These are phyloP conservation scores for Cenchrus americanus DNA, from an alignment of 176 grass and related monocot species.

Conservation along the genomic window DNA sequence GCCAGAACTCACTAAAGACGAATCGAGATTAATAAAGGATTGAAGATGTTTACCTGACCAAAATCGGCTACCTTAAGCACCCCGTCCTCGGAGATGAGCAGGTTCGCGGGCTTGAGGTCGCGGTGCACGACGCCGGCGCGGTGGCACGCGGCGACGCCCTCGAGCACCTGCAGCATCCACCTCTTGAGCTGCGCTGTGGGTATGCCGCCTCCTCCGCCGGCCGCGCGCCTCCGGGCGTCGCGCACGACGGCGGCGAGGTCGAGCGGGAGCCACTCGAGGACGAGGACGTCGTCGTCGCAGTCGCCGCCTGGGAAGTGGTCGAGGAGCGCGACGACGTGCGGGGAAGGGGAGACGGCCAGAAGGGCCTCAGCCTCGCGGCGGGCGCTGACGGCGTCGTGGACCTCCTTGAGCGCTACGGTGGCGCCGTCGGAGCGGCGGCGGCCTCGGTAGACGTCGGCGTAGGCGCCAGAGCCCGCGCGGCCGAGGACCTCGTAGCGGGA, in stretches of 20 bases:
- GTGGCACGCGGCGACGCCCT: slow-evolving; percentile 78
- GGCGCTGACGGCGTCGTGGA: slow-evolving; percentile 87
- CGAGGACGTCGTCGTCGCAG: slow-evolving; percentile 83
- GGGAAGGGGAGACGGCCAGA: slow-evolving; percentile 51
- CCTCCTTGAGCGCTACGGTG: slow-evolving; percentile 81
- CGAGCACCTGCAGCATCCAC: slow-evolving; percentile 91
- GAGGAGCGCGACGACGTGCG: slow-evolving; percentile 70
- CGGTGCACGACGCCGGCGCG: slow-evolving; percentile 72
- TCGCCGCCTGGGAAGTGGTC: slow-evolving; percentile 78
- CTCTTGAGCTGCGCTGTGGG: slow-evolving; percentile 60
- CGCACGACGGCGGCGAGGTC: slow-evolving; percentile 66
- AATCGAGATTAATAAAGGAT: not conserved
- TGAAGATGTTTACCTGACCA: slow-evolving; percentile 70
- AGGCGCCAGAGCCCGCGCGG: slow-evolving; percentile 78
- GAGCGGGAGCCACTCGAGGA: slow-evolving; percentile 82
- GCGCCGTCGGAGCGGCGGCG: slow-evolving; percentile 82
- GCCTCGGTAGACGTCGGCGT: slow-evolving; percentile 91
- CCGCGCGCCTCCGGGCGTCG: slow-evolving; percentile 40
- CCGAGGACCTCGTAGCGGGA: slow-evolving; percentile 81
- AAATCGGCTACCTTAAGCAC: slow-evolving; percentile 92
- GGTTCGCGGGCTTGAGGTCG: slow-evolving; percentile 89
- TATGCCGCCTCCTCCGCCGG: slow-evolving; percentile 28
- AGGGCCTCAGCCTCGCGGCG: slow-evolving; percentile 83
- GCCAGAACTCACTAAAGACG: not conserved
- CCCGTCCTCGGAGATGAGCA: slow-evolving; percentile 75